Base-by-base conservation (phyloP, 371 early-diverging fungal species). In the Circinella minor region DNA sequence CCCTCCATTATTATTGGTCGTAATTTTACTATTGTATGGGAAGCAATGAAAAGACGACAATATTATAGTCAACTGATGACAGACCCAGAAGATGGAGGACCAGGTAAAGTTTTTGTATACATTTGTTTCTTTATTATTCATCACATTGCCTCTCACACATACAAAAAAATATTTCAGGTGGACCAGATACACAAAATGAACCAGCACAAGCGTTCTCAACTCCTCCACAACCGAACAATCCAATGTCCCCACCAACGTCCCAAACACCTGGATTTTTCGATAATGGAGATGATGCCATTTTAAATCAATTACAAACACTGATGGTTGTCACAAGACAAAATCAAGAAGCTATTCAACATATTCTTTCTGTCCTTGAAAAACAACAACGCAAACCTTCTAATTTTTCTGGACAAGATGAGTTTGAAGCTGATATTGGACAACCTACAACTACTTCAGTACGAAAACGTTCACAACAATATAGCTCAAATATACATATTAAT, bases 1-100 rank as follows among this genome's bases (percentile, higher is more conserved):
- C 95, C 95, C 11, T 94, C 94, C 39, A 94, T 95, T 67, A 93
- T 95, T 73, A 91, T 95, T 43, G 95, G 95, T 17, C 85, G 95
- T 54, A 93, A 94, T 72, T 95, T 94, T 73, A 93, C 94, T 0
- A 81, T 92, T 51, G 94, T 95, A 27, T 95, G 94, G 94, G 94
- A 95, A 69, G 86, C 89, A 7, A 89, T 92, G 89, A 81, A 89
- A 54, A 76, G 81, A 51, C 73, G 81, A 38, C 78, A 74, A 65
- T 69, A 60, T 39, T 70, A 72, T 8, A 51, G 51, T 51, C 63
- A 55, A 51, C 69, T 72, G 57, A 27, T 68, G 51, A 54, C 38
- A 38, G 66, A 55, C 14, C 54, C 49, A 27, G 68, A 55, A 27
- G 68, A 55, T 27, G 68, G 67, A 34, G 36, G n/a, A 0, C 43